A percentile compares a stretch with the other conserved stretches of the same genome.
Evolutionary conservation across 1,139 yeast genomes (phyloP).

Genomic region (Yamadazyma taylorii): DNA sequence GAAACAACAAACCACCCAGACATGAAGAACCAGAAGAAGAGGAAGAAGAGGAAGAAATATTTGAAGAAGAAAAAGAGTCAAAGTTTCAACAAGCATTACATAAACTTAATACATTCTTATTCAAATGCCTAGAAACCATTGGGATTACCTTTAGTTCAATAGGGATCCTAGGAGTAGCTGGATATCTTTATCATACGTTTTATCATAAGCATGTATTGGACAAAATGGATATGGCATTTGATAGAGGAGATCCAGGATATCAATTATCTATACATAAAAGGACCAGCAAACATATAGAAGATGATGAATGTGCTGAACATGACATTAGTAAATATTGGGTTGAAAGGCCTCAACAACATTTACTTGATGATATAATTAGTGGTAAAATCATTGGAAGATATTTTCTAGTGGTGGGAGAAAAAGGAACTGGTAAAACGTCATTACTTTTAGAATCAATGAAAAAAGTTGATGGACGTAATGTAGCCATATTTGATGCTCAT

Average conservation of each 20-base stretch:
- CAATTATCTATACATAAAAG: conserved; percentile 55
- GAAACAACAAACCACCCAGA: conserved; percentile 2
- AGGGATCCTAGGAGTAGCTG: conserved; percentile 70
- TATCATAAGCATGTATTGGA: conserved; percentile 60
- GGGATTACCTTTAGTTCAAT: conserved; percentile 77
- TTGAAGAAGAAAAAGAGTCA: conserved; percentile 15
- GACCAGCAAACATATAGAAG: conserved; percentile 30
- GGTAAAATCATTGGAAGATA: conserved; percentile 70
- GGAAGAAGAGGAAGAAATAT: conserved; percentile 14
- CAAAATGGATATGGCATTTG: conserved; percentile 69
- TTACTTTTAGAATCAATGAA: conserved; percentile 69
- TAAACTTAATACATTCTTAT: conserved; percentile 14
- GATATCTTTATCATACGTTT: conserved; percentile 63
- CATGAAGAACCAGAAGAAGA: conserved; percentile 15
- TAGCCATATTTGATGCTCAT: conserved; percentile 78
- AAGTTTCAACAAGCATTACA: conserved; percentile 13
- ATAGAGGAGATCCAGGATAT: conserved; percentile 65
- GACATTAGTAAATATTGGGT: conserved; percentile 53
- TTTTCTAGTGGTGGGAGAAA: conserved; percentile 74
- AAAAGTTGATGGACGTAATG: conserved; percentile 61
- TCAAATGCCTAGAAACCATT: conserved; percentile 68
- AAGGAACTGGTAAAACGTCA: conserved; percentile 85
- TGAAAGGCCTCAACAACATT: conserved; percentile 64
- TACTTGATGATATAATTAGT: conserved; percentile 62
- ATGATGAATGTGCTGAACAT: conserved; percentile 20